Evolutionary conservation across 23 red algal species (phyloP).

Genomic region (Gracilaria vermiculophylla): DNA sequence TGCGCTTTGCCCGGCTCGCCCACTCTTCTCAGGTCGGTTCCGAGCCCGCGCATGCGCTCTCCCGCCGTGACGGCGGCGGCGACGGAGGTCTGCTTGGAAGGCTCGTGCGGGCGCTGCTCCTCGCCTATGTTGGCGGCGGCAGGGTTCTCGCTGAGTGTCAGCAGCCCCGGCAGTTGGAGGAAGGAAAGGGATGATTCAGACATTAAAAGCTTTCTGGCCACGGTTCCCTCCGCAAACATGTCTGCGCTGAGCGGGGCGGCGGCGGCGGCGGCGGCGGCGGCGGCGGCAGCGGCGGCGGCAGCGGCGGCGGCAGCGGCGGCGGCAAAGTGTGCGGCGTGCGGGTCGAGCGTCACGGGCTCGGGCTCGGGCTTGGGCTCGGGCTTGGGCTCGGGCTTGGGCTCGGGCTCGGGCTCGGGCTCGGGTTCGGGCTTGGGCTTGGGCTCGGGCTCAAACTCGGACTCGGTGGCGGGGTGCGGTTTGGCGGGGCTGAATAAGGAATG

Average conservation of each 20-base stretch:
- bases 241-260: background rate
- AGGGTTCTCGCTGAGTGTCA: conserved; percentile 37
- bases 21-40: conserved; percentile 41
- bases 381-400: conserved; percentile 18
- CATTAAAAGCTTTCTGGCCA: conserved; percentile 39
- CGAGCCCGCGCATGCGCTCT: conserved; percentile 45
- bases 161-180: conserved; percentile 53
- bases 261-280: no score
- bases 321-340: no score
- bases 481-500: background rate
- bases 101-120: conserved; percentile 14
- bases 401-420: background rate
- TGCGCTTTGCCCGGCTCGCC: conserved; percentile 31
- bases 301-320: no score
- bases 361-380: no score
- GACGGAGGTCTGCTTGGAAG: conserved; percentile 25
- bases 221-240: conserved; percentile 30
- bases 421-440: no score
- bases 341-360: no score
- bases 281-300: no score
- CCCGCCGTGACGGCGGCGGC: conserved; percentile 38
- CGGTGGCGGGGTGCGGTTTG: no score
- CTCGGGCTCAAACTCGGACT: background rate
- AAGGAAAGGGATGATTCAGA: conserved; percentile 20
- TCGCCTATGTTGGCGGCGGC: background rate